Conservation (phyloP, 805 yeast species). For the Gaillardinia entomophila region DNA sequence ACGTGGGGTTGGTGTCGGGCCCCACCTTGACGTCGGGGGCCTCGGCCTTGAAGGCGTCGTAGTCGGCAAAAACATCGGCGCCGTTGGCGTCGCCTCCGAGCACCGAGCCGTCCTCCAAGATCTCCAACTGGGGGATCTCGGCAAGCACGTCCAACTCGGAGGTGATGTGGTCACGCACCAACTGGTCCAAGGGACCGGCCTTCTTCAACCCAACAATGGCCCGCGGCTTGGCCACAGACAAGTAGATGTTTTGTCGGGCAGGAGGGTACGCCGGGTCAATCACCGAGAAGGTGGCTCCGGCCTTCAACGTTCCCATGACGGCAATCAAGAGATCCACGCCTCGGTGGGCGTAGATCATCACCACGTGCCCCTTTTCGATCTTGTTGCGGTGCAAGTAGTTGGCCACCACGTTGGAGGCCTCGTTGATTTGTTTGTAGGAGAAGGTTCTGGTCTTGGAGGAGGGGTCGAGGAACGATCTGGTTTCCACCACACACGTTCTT, state of each 20-base stretch:
- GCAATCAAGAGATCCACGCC: constrained; percentile 97
- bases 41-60: constrained; percentile 40
- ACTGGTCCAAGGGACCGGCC: constrained; percentile 76
- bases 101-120: constrained; percentile 70
- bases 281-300: constrained; percentile 98
- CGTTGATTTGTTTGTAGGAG: constrained; percentile 81
- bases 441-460: constrained; percentile 59
- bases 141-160: constrained; percentile 69
- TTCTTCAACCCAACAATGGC: constrained; percentile 86
- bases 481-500: constrained; percentile 87
- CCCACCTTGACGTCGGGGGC: constrained; percentile 91
- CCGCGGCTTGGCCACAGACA: constrained; percentile 88
- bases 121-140: constrained; percentile 69
- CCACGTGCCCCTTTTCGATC: constrained; percentile 86
- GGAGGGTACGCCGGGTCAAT: constrained; percentile 99
- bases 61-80: constrained; percentile 46
- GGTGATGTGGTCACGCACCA: constrained; percentile 73
- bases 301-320: constrained; percentile 95
- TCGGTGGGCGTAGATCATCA: constrained; percentile 95
- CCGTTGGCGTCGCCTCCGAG: constrained; percentile 47
- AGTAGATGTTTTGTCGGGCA: constrained; percentile 89
- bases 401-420: constrained; percentile 90
- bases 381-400: constrained; percentile 80
- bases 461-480: constrained; percentile 61
- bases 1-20: constrained; percentile 95